A percentile compares a stretch with the other conserved stretches of the same genome.
These are phyloP conservation scores for Colletotrichum costaricense DNA, from an alignment of 2,329 filamentous ascomycete species.

Conservation along the genomic window DNA sequence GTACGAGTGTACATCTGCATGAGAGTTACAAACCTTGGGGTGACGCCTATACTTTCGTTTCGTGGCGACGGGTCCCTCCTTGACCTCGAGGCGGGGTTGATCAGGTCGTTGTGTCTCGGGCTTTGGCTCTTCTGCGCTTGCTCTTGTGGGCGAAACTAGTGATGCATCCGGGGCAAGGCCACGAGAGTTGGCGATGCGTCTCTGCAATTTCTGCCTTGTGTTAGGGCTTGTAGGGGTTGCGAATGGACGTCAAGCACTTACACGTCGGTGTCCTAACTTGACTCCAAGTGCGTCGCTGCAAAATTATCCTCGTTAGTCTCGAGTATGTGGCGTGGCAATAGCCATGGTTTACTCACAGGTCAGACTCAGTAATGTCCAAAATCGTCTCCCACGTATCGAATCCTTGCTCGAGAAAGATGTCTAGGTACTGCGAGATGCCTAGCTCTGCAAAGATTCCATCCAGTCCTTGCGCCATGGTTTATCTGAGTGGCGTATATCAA, in stretches of 20 bases:
- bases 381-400: slow-evolving; percentile 90
- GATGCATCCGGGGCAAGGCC: slow-evolving; percentile 68
- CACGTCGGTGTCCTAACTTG: slow-evolving; percentile 83
- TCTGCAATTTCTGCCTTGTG: slow-evolving; percentile 76
- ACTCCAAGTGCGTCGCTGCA: slow-evolving; percentile 77
- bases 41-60: slow-evolving; percentile 84
- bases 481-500: background rate
- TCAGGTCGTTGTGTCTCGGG: slow-evolving; percentile 65
- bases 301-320: background rate
- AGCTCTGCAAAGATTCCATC: slow-evolving; percentile 77
- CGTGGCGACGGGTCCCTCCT: slow-evolving; percentile 50
- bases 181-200: slow-evolving; percentile 80
- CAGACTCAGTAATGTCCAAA: slow-evolving; percentile 85
- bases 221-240: background rate
- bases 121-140: slow-evolving; percentile 65
- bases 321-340: background rate
- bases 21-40: slow-evolving; percentile 69
- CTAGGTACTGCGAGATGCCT: slow-evolving; percentile 82
- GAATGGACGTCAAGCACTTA: slow-evolving; percentile 53
- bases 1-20: background rate
- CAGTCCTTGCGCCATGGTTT: slow-evolving; percentile 66
- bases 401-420: slow-evolving; percentile 79
- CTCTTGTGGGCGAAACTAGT: slow-evolving; percentile 59
- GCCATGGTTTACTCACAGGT: slow-evolving; percentile 68
- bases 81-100: slow-evolving; percentile 56